Percentiles rank a stretch among this genome's conserved stretches.
Evolutionary conservation across 129 eudicot species (phyloP).

Genomic region (Rutidosis leptorrhynchoides): DNA sequence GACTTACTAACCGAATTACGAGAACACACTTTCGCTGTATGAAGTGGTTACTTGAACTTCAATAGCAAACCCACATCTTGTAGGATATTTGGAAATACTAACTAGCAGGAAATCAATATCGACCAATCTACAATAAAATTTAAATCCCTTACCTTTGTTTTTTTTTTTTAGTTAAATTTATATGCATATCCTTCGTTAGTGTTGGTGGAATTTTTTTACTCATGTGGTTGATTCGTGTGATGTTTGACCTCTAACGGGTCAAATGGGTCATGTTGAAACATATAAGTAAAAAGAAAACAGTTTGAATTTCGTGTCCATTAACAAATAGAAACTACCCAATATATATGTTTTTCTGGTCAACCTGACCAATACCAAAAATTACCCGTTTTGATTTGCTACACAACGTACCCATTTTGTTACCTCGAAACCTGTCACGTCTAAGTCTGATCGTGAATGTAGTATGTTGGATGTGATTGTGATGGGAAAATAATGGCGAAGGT

Average conservation of each 20-base stretch:
- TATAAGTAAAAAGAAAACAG: no score
- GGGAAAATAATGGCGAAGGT: constrained; percentile 50
- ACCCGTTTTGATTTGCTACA: background rate
- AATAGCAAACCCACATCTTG: constrained; percentile 9
- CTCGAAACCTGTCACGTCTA: no score
- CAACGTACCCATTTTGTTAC: background rate
- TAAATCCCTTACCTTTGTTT: constrained; percentile 16
- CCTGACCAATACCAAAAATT: background rate
- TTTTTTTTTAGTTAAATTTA: background rate
- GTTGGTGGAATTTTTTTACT: background rate
- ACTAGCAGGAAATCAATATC: constrained; percentile 35
- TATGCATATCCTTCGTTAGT: background rate
- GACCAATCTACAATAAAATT: constrained; percentile 45
- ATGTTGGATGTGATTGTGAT: constrained; percentile 17
- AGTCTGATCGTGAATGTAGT: constrained; percentile 16
- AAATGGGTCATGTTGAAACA: background rate
- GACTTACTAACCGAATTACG: background rate
- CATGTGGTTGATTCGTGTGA: background rate
- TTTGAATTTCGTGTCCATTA: no score
- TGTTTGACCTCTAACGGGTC: background rate
- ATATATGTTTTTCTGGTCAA: background rate
- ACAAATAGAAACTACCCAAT: background rate
- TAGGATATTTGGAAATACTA: constrained; percentile 5
- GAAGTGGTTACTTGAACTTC: constrained; percentile 21
- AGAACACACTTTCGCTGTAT: constrained; percentile 3